These are phyloP conservation scores for Naganishia vaughanmartiniae DNA, from an alignment of 768 basidiomycete genomes.

Conservation along the genomic window DNA sequence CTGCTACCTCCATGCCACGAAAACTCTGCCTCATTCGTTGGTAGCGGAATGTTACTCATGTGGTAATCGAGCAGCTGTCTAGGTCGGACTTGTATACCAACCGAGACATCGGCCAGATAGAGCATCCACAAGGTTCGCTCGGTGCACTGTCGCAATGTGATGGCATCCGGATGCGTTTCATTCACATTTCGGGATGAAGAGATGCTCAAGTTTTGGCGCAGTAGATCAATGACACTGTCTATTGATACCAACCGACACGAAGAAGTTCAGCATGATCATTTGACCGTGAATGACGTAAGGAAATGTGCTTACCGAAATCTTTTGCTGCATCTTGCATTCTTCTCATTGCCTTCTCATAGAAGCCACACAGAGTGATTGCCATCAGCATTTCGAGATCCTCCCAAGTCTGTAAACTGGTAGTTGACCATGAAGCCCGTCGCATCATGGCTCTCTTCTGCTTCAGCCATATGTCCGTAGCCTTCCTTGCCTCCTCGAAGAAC, in stretches of 20 bases:
- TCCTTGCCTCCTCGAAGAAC: slow-evolving; percentile 5
- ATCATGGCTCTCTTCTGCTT: slow-evolving; percentile 10
- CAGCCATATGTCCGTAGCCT: slow-evolving; percentile 9
- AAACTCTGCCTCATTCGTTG: slow-evolving; percentile 38
- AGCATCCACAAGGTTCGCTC: slow-evolving; percentile 48
- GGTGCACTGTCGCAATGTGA: slow-evolving; percentile 41
- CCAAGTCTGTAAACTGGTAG: slow-evolving; percentile 34
- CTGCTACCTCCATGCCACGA: slow-evolving; percentile 16
- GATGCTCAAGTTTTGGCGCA: neutral
- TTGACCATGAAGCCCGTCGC: slow-evolving; percentile 20
- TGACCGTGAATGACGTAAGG: neutral
- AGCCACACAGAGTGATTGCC: slow-evolving; percentile 38
- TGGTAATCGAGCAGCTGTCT: slow-evolving; percentile 25
- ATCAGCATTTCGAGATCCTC: slow-evolving; percentile 48
- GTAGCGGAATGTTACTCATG: slow-evolving; percentile 32
- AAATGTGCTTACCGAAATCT: slow-evolving; percentile 25
- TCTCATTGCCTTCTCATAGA: slow-evolving; percentile 32
- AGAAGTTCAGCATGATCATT: neutral
- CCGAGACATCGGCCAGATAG: slow-evolving; percentile 44
- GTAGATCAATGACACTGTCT: slow-evolving; percentile 25
- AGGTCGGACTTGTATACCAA: slow-evolving; percentile 30
- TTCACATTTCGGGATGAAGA: slow-evolving; percentile 4
- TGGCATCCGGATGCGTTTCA: slow-evolving; percentile 10
- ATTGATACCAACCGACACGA: neutral
- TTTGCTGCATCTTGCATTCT: slow-evolving; percentile 1